A percentile compares a stretch with the other conserved stretches of the same genome.
These are phyloP conservation scores for Grosmannia huntii DNA, from an alignment of 2,329 filamentous ascomycete species.

Conservation along the genomic window DNA sequence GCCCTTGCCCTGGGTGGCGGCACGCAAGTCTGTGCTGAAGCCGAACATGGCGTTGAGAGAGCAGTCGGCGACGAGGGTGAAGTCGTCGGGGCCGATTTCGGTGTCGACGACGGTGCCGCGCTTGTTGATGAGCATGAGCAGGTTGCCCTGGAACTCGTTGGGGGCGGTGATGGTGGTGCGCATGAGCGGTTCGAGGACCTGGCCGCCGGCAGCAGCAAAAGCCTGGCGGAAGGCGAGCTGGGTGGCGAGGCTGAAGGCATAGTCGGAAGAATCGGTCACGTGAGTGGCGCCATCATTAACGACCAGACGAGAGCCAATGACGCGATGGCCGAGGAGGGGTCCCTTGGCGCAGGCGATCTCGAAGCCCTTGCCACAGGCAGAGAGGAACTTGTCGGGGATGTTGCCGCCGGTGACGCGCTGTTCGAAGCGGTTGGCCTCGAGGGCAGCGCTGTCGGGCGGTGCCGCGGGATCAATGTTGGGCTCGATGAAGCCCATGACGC, in stretches of 20 bases:
- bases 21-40: slow-evolving; percentile 80
- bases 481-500: slow-evolving; percentile 85
- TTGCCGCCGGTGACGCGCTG: slow-evolving; percentile 77
- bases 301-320: slow-evolving; percentile 81
- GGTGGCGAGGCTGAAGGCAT: slow-evolving; percentile 87
- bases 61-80: slow-evolving; percentile 84
- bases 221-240: slow-evolving; percentile 95
- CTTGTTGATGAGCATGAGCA: slow-evolving; percentile 94
- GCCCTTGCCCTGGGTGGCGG: slow-evolving; percentile 93
- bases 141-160: slow-evolving; percentile 93
- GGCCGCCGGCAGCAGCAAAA: slow-evolving; percentile 67
- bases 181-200: slow-evolving; percentile 92
- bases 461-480: slow-evolving; percentile 42
- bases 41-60: slow-evolving; percentile 96
- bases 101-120: slow-evolving; percentile 90
- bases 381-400: slow-evolving; percentile 92
- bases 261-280: slow-evolving; percentile 94
- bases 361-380: slow-evolving; percentile 93
- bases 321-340: slow-evolving; percentile 82
- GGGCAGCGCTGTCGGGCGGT: not conserved
- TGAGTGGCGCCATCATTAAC: slow-evolving; percentile 95
- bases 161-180: slow-evolving; percentile 95
- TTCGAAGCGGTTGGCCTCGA: slow-evolving; percentile 70
- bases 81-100: slow-evolving; percentile 86
- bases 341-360: slow-evolving; percentile 70